Percentiles rank a stretch among this genome's conserved stretches.
These are phyloP conservation scores for Diaporthe citri DNA, from an alignment of 2,329 filamentous ascomycete genomes.

Conservation along the genomic window DNA sequence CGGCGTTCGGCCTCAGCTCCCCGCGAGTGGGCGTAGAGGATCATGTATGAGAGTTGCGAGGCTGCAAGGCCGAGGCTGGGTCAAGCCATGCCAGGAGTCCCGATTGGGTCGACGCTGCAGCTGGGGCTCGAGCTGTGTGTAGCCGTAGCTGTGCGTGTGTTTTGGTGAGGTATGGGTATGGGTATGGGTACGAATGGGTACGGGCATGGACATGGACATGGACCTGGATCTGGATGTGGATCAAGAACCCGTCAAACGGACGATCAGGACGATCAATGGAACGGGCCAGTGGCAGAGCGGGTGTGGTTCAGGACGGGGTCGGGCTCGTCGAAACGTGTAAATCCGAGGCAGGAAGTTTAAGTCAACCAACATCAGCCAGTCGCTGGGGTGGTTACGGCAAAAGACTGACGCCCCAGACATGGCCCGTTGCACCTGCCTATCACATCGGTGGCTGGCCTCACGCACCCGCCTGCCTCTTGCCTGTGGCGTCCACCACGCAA, in stretches of 20 bases:
- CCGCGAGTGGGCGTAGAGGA: background rate
- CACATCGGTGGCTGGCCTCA: background rate
- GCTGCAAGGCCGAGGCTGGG: constrained; percentile 22
- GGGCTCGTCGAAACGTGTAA: constrained; percentile 22
- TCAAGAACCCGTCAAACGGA: constrained; percentile 17
- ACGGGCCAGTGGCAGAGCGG: background rate
- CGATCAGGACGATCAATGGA: constrained; percentile 23
- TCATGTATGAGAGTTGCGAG: constrained; percentile 27
- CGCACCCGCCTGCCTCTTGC: background rate
- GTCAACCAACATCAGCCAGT: constrained; percentile 7
- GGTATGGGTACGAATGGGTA: background rate
- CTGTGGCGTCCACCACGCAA: constrained; percentile 11
- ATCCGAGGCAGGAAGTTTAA: constrained; percentile 17
- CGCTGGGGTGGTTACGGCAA: background rate
- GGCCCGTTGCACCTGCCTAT: constrained; percentile 16
- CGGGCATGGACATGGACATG: background rate
- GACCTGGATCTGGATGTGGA: constrained; percentile 11
- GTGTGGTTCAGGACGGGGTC: constrained; percentile 14
- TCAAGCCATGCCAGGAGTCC: background rate
- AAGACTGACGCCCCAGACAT: background rate
- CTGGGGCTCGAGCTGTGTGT: background rate
- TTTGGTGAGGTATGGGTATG: background rate
- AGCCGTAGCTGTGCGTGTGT: background rate
- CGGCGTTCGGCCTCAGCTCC: background rate
- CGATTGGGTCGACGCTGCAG: constrained; percentile 4